Evolutionary conservation across 176 grass and related monocot species (phyloP), one percentile per base, ranked within the genome.

Genomic region (Tillandsia leiboldiana): DNA sequence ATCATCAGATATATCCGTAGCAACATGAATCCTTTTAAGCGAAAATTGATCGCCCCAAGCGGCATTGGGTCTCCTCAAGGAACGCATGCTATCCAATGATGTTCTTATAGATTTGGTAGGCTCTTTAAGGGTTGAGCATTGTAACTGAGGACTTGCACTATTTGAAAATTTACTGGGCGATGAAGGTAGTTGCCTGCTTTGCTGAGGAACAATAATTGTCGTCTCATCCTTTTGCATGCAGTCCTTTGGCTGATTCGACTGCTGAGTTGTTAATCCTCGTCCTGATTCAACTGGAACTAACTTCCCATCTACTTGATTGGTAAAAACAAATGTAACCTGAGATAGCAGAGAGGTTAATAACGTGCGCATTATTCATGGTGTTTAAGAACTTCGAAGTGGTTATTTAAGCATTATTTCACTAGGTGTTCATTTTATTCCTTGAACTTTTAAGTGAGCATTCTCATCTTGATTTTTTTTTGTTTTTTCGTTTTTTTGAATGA

Each of bases 291-390:
- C 70, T 51, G 94, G 94, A 71, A 93, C 80, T 69, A 99, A 87
- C 74, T 99, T 93, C 68, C 89, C 94, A 81, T 99, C 87, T 70
- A 99, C 75, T 77, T 99, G 94, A 88, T 99, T 93, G 27, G 87
- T 99, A 73, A 90, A 99, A 81, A 99, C 89, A 84, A 99, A 99
- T 70, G 88, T 87, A 64, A 99, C 81, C 94, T 93, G 82, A 76
- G 87, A 83, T 23, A 86, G 9, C 24, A 79, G 70, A 51, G 24
- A 64, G 56, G 28, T 27, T 5, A 64, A n/a, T 33, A 11, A 77
- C 13, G 24, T 26, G 20, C 49, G 20, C 58, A 14, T 49, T 69
- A 15, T 8, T 59, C 15, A 9, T 59, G 5, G 54, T 18, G 20
- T 20, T 18, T 59, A 59, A 59, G 8, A 17, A 14, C 14, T 9